A percentile compares a stretch with the other conserved stretches of the same genome.
Evolutionary conservation across 352 stramenopile genomes (phyloP).

Genomic region (Pythium oligandrum): DNA sequence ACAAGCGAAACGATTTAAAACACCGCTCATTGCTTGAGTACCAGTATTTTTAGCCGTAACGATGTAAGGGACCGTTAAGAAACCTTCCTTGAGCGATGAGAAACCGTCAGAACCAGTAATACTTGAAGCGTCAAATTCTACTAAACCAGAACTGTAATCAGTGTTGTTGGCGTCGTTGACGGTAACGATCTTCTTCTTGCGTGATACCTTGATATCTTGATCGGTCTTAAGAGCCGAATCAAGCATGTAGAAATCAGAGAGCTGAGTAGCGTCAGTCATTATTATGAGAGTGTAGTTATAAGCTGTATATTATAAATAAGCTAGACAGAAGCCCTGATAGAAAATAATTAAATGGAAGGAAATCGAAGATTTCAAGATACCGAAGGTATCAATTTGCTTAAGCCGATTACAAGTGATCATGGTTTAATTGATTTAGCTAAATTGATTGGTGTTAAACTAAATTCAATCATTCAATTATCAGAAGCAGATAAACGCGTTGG

Average conservation of each 20-base stretch:
- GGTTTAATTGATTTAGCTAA: constrained; percentile 14
- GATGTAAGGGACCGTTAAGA: constrained; percentile 18
- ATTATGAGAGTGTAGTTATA: constrained; percentile 2
- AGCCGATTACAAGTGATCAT: constrained; percentile 10
- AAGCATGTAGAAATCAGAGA: constrained; percentile 10
- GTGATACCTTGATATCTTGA: constrained; percentile 2
- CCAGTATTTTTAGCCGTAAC: constrained; percentile 15
- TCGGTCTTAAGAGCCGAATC: constrained; percentile 2
- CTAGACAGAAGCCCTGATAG: neutral
- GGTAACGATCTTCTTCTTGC: constrained; percentile 7
- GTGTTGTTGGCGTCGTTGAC: constrained; percentile 16
- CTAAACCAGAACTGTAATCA: constrained; percentile 11
- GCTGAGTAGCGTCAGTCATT: constrained; percentile 10
- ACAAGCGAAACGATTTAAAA: constrained; percentile 13
- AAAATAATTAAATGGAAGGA: neutral
- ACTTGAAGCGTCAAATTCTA: constrained; percentile 14
- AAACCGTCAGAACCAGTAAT: constrained; percentile 18
- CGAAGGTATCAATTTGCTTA: constrained; percentile 6
- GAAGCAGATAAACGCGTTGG: constrained; percentile 8
- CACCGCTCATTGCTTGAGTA: constrained; percentile 3
- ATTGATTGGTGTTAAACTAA: constrained; percentile 4
- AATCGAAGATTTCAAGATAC: neutral
- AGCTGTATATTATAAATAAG: constrained; percentile 2
- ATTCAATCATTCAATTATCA: constrained; percentile 3
- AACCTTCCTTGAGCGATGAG: constrained; percentile 13